Evolutionary conservation across 1,284 basidiomycete species (phyloP), one percentile per base, ranked within the genome.

Genomic region (Cryptococcus sp.): DNA sequence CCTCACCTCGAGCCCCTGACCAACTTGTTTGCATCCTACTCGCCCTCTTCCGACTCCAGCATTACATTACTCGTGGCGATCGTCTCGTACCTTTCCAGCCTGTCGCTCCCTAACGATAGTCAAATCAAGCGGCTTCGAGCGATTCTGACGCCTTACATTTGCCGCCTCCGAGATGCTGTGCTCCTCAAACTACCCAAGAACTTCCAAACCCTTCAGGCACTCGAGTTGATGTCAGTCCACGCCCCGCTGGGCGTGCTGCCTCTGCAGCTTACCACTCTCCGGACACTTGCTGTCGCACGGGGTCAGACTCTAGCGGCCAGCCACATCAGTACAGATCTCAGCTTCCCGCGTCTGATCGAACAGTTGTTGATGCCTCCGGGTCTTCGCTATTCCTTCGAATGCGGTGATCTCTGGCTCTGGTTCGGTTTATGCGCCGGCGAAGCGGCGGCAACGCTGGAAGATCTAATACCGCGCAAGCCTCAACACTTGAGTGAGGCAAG

Each of bases 181-280:
- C 58, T 77, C 1, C 61, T 70, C 1, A 62, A 71, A 5, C 64
- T 68, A 8, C 66, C 71, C 3, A 30, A 52, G 1, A 67, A 64
- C 1, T 73, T 76, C 52, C 53, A 61, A 41, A 62, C 71, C 1
- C 51, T 75, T 10, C 72, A 76, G 51, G 68, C 68, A 1, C 61
- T 77, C 23, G 72, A 77, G 25, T 17, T 77, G 0, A 57, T 75
- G 2, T 39, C 62, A 11, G 52, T 72, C 0, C 74, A 76, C 49
- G 66, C 69, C 1, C 75, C 75, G 0, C 58, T 75, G 25, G 70
- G 74, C 0, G 64, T 68, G 1, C 63, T 77, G 0, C 75, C 75
- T 0, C 59, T 71, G 22, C 67, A 73, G 51, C 47, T 62, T 0
- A 56, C 62, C 13, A 65, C 70, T 45, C 70, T 70, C 3, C 61